phyloP scores from a whole-genome alignment of 2,329 filamentous ascomycete genomes.

The Colletotrichum sp. region DNA sequence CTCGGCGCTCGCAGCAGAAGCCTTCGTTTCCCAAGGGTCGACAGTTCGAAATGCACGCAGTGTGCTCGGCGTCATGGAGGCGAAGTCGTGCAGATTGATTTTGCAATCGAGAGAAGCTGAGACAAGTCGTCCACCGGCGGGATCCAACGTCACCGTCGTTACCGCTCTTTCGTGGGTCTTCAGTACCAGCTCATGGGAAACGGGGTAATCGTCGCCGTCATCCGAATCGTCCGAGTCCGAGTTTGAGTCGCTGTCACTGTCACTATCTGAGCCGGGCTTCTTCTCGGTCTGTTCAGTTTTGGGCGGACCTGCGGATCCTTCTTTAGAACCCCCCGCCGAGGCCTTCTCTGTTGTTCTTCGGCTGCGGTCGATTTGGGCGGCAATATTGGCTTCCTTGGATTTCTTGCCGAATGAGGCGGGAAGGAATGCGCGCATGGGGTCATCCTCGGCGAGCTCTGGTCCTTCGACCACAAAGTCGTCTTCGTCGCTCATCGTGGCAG shows the following conservation, averaged over 20 bases:
- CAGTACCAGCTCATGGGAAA: conserved; percentile 90
- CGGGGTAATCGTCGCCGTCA: conserved; percentile 86
- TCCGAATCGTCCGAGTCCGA: conserved; percentile 67
- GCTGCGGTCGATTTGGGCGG: conserved; percentile 81
- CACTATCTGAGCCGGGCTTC: conserved; percentile 30
- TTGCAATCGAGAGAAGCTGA: conserved; percentile 93
- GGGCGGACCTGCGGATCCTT: conserved; percentile 28
- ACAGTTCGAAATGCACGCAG: conserved; percentile 92
- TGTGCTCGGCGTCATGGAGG: conserved; percentile 93
- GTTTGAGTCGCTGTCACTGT: conserved; percentile 53
- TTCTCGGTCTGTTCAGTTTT: conserved; percentile 26
- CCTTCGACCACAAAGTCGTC: conserved; percentile 64
- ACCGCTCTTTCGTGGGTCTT: conserved; percentile 92
- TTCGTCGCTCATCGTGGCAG: conserved; percentile 56
- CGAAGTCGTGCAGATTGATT: conserved; percentile 92
- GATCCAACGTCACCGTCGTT: conserved; percentile 84
- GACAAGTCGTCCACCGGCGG: conserved; percentile 81
- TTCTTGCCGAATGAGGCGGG: conserved; percentile 88
- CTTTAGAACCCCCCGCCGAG: conserved; percentile 29
- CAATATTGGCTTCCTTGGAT: conserved; percentile 73
- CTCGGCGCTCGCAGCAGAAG: conserved; percentile 72
- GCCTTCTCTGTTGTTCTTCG: conserved; percentile 61
- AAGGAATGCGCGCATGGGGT: conserved; percentile 77
- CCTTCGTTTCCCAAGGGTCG: conserved; percentile 82
- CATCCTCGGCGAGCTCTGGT: conserved; percentile 62